phyloP scores from a whole-genome alignment of 2,329 filamentous ascomycete genomes.

The Cercospora sesami region DNA sequence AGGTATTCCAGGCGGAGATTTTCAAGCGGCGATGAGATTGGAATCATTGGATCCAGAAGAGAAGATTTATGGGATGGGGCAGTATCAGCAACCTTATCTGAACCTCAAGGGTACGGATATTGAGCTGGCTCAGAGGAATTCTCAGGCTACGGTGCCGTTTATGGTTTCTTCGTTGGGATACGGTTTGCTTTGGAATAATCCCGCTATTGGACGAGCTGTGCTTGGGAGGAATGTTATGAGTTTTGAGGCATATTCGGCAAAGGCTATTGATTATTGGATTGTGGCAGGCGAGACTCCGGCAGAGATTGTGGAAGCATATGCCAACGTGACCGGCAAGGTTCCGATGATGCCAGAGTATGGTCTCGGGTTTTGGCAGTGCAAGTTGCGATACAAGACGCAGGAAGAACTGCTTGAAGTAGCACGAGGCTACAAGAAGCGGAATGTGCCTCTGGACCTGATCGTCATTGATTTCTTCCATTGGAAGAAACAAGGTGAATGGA shows the following conservation, averaged over 20 bases:
- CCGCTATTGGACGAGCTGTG: constrained; percentile 60
- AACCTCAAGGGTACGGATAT: constrained; percentile 63
- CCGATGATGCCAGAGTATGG: constrained; percentile 70
- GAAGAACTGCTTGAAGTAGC: constrained; percentile 63
- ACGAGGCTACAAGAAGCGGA: constrained; percentile 57
- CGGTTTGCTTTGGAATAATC: constrained; percentile 67
- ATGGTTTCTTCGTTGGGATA: constrained; percentile 61
- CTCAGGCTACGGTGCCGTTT: constrained; percentile 66
- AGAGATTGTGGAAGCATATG: constrained; percentile 59
- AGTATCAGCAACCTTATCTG: constrained; percentile 66
- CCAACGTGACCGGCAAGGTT: constrained; percentile 57
- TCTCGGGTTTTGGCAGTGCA: constrained; percentile 69
- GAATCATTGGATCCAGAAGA: constrained; percentile 56
- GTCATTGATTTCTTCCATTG: constrained; percentile 70
- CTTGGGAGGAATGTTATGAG: constrained; percentile 62
- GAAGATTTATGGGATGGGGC: constrained; percentile 68
- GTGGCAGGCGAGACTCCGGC: constrained; percentile 58
- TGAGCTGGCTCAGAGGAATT: constrained; percentile 66
- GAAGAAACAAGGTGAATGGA: constrained; percentile 67
- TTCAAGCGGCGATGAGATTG: constrained; percentile 59
- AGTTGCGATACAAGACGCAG: constrained; percentile 65
- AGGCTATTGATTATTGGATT: constrained; percentile 63
- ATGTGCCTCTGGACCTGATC: constrained; percentile 64
- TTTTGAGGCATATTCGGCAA: constrained; percentile 62
- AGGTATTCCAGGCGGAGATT: constrained; percentile 54